phyloP scores from a whole-genome alignment of 2,329 filamentous ascomycete genomes.

The Westerdykella aurantiaca region DNA sequence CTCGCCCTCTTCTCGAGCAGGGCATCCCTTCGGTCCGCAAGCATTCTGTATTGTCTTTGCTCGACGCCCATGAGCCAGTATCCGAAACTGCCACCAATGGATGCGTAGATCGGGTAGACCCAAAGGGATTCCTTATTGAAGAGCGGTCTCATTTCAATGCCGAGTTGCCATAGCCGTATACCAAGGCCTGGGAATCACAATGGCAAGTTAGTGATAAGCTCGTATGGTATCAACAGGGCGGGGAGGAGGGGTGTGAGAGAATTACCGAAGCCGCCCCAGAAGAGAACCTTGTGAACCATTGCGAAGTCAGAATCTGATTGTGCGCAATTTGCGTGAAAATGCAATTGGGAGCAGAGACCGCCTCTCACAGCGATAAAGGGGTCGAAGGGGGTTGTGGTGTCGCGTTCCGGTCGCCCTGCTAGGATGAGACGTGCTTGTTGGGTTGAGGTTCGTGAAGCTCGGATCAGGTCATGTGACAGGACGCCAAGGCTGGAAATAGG shows the following conservation, averaged over 20 bases:
- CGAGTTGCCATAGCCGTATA: slow-evolving; percentile 91
- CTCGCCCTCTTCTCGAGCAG: slow-evolving; percentile 86
- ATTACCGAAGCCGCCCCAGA: slow-evolving; percentile 90
- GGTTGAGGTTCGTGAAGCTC: slow-evolving; percentile 15
- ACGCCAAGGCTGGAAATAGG: background rate
- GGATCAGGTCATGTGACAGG: background rate
- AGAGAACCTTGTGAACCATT: slow-evolving; percentile 59
- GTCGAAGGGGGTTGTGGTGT: slow-evolving; percentile 10
- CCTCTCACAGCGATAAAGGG: slow-evolving; percentile 11
- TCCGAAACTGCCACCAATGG: slow-evolving; percentile 82
- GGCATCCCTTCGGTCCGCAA: slow-evolving; percentile 70
- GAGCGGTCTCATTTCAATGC: slow-evolving; percentile 95
- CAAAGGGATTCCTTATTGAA: slow-evolving; percentile 79
- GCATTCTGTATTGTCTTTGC: slow-evolving; percentile 67
- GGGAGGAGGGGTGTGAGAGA: slow-evolving; percentile 19
- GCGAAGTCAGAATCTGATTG: slow-evolving; percentile 13
- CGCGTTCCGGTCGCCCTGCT: slow-evolving; percentile 18
- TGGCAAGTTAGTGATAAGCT: slow-evolving; percentile 15
- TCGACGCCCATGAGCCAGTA: slow-evolving; percentile 96
- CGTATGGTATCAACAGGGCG: background rate
- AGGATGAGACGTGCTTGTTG: slow-evolving; percentile 7
- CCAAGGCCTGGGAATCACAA: slow-evolving; percentile 62
- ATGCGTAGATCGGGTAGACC: slow-evolving; percentile 86
- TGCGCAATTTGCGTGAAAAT: slow-evolving; percentile 3
- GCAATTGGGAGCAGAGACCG: slow-evolving; percentile 12